phyloP scores from a whole-genome alignment of 2,329 filamentous ascomycete genomes.

The Septoria linicola region DNA sequence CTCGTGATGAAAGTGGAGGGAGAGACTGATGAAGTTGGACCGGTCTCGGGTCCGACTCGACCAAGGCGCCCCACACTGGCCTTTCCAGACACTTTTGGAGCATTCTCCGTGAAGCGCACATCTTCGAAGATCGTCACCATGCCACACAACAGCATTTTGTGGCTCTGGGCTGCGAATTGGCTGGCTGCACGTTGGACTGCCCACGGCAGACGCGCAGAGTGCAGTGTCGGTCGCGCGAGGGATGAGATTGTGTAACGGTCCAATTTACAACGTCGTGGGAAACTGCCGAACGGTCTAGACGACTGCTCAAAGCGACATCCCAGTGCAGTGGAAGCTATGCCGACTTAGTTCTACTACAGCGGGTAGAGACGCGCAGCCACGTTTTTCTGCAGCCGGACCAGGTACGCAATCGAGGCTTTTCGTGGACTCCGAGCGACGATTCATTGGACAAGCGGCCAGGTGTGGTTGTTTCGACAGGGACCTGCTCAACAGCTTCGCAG shows the following conservation, averaged over 20 bases:
- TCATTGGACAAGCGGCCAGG: conserved; percentile 1
- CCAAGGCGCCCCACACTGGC: no score
- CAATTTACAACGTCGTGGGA: background rate
- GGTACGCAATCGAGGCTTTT: conserved; percentile 14
- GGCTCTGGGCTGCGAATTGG: no score
- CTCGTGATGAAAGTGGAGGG: background rate
- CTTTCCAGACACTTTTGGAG: no score
- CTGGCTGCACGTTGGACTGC: no score
- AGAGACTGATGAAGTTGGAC: no score
- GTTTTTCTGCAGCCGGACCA: background rate
- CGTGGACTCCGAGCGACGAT: conserved; percentile 13
- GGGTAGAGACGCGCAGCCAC: background rate
- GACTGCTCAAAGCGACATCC: background rate
- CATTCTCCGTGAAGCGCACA: no score
- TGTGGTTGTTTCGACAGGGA: background rate
- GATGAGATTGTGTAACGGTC: background rate
- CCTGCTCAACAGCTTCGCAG: no score
- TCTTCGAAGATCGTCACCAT: no score
- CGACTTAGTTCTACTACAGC: background rate
- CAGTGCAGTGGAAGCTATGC: conserved; percentile 1
- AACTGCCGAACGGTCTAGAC: background rate
- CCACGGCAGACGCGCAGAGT: background rate
- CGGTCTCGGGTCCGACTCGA: no score
- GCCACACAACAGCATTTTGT: no score
- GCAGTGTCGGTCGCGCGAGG: background rate